These are phyloP conservation scores for Ascosphaera apis DNA, from an alignment of 2,329 filamentous ascomycete species.

Conservation along the genomic window DNA sequence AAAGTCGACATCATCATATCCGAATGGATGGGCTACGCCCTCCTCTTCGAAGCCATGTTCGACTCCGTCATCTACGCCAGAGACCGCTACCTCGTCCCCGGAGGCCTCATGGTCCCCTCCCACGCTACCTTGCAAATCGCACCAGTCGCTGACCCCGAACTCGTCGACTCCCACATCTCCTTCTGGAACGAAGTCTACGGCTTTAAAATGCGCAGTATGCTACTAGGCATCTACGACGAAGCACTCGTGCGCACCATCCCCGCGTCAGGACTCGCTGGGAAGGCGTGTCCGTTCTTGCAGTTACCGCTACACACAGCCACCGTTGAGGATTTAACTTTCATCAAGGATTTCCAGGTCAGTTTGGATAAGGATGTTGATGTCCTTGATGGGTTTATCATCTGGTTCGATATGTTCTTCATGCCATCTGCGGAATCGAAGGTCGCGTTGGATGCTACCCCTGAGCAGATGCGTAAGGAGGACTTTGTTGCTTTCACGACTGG, in stretches of 20 bases:
- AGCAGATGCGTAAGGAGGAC: slow-evolving; percentile 40
- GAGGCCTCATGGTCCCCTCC: slow-evolving; percentile 66
- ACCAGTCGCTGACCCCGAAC: slow-evolving; percentile 55
- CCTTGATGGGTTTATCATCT: slow-evolving; percentile 72
- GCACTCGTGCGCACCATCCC: slow-evolving; percentile 52
- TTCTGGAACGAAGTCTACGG: slow-evolving; percentile 91
- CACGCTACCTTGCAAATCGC: slow-evolving; percentile 66
- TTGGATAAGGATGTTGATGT: slow-evolving; percentile 38
- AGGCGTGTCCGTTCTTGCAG: slow-evolving; percentile 43
- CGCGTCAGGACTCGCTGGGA: slow-evolving; percentile 28
- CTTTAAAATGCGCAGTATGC: slow-evolving; percentile 86
- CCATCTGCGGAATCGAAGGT: slow-evolving; percentile 29
- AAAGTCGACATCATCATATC: slow-evolving; percentile 87
- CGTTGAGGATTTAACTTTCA: slow-evolving; percentile 53
- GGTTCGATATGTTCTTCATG: slow-evolving; percentile 88
- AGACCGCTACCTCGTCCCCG: slow-evolving; percentile 60
- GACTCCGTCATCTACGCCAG: slow-evolving; percentile 75
- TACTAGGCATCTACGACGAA: slow-evolving; percentile 57
- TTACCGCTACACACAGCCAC: slow-evolving; percentile 55
- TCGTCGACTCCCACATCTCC: slow-evolving; percentile 50
- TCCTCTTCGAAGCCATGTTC: slow-evolving; percentile 90
- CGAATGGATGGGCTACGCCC: slow-evolving; percentile 94
- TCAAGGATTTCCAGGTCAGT: slow-evolving; percentile 39
- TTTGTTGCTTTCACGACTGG: slow-evolving; percentile 70
- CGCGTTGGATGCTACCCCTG: slow-evolving; percentile 31